Evolutionary conservation across 116 monocot genomes (phyloP).

Genomic region (Zostera marina): DNA sequence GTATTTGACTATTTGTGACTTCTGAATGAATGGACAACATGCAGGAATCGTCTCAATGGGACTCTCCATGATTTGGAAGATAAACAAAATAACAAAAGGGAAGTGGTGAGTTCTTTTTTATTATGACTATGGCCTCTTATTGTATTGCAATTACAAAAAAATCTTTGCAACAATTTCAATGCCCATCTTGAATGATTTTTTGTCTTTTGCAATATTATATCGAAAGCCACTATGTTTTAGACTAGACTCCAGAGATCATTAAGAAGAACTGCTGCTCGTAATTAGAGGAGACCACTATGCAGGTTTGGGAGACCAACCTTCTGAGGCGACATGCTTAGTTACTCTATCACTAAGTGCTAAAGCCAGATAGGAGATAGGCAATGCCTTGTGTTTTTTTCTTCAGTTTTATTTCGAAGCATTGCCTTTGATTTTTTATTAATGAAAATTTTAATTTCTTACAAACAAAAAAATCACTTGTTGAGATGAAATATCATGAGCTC

Average conservation of each 20-base stretch:
- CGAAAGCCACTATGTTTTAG: background rate
- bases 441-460: too few relatives aligned
- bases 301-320: too few relatives aligned
- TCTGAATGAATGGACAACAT: background rate
- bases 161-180: background rate
- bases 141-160: background rate
- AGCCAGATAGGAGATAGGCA: too few relatives aligned
- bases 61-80: conserved; percentile 62
- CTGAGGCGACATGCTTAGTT: too few relatives aligned
- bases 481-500: too few relatives aligned
- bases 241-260: background rate
- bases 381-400: too few relatives aligned
- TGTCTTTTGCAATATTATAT: background rate
- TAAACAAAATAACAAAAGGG: conserved; percentile 75
- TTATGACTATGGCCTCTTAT: background rate
- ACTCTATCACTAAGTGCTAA: too few relatives aligned
- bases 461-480: too few relatives aligned
- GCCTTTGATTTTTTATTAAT: too few relatives aligned
- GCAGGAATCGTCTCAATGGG: conserved; percentile 65
- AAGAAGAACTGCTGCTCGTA: background rate
- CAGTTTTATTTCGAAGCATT: too few relatives aligned
- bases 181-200: background rate
- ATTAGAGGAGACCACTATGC: too few relatives aligned
- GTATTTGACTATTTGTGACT: background rate
- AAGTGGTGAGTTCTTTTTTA: conserved; percentile 36